Evolutionary conservation across 306 rosid species (phyloP).

Genomic region (Quercus wislizeni): DNA sequence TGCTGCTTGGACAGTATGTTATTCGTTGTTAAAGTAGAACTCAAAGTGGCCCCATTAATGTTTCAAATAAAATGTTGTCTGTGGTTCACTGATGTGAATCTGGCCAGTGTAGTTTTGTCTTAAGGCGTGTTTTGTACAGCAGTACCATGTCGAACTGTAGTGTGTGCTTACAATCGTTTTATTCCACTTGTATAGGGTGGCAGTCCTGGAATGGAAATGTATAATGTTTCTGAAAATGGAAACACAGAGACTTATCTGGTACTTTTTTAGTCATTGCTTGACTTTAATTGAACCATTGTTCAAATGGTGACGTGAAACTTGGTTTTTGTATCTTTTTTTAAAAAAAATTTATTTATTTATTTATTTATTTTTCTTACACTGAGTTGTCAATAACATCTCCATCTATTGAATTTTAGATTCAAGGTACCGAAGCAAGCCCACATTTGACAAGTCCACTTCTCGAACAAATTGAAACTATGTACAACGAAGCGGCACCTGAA

Average conservation of each 20-base stretch:
- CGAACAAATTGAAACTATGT: conserved; percentile 67
- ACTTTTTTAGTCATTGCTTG: conserved; percentile 3
- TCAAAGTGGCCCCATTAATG: not conserved
- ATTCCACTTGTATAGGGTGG: conserved; percentile 53
- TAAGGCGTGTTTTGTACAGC: not conserved
- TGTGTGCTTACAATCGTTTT: conserved; percentile 25
- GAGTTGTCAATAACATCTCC: conserved; percentile 9
- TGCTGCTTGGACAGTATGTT: not conserved
- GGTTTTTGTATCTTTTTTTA: not conserved
- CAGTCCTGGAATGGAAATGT: conserved; percentile 62
- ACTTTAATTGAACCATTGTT: not conserved
- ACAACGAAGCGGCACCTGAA: conserved; percentile 74
- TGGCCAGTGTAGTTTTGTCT: not conserved
- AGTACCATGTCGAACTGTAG: not conserved
- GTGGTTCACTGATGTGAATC: not conserved
- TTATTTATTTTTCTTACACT: not conserved
- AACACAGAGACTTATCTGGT: conserved; percentile 58
- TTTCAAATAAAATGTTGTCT: not conserved
- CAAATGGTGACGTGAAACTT: not conserved
- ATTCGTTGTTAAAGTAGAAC: not conserved
- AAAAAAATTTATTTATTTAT: not conserved
- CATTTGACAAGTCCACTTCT: conserved; percentile 50
- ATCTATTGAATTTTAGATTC: conserved; percentile 42
- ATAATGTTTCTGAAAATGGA: conserved; percentile 48
- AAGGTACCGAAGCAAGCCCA: conserved; percentile 54